These are phyloP conservation scores for Rhodotorula sp. DNA, from an alignment of 1,284 basidiomycete genomes.

Conservation along the genomic window DNA sequence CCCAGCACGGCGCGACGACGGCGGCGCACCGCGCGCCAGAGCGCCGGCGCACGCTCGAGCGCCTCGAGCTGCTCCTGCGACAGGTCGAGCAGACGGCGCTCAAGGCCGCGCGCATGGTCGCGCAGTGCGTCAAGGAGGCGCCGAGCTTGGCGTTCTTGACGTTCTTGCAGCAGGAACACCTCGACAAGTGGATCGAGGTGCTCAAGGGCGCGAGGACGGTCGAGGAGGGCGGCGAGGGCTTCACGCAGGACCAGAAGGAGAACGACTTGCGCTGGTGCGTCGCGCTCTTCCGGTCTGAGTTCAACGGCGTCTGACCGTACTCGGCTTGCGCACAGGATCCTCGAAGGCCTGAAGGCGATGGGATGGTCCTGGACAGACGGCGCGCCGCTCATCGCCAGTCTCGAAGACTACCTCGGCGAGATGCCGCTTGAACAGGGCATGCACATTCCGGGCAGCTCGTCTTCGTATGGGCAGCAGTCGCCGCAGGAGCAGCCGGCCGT, in stretches of 20 bases:
- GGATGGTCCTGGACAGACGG: slow-evolving; percentile 38
- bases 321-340: slow-evolving; percentile 10
- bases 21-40: slow-evolving; percentile 6
- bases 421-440: neutral
- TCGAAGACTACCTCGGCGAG: slow-evolving; percentile 23
- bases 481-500: neutral
- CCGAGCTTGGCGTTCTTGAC: slow-evolving; percentile 33
- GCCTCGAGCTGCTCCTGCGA: slow-evolving; percentile 20
- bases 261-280: slow-evolving; percentile 24
- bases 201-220: slow-evolving; percentile 18
- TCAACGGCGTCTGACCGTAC: too few relatives aligned
- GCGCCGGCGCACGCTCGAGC: slow-evolving; percentile 20
- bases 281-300: neutral
- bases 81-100: slow-evolving; percentile 24
- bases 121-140: slow-evolving; percentile 29
- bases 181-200: slow-evolving; percentile 31
- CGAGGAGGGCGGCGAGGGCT: slow-evolving; percentile 30
- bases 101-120: slow-evolving; percentile 37
- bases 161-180: slow-evolving; percentile 29
- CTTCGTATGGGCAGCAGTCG: neutral
- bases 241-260: slow-evolving; percentile 24
- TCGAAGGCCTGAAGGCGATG: slow-evolving; percentile 36
- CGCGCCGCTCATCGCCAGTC: slow-evolving; percentile 5
- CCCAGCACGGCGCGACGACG: neutral
- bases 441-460: neutral